Base-by-base conservation (phyloP, 1,139 yeast genomes). In the Lodderomyces jiufengensis region DNA sequence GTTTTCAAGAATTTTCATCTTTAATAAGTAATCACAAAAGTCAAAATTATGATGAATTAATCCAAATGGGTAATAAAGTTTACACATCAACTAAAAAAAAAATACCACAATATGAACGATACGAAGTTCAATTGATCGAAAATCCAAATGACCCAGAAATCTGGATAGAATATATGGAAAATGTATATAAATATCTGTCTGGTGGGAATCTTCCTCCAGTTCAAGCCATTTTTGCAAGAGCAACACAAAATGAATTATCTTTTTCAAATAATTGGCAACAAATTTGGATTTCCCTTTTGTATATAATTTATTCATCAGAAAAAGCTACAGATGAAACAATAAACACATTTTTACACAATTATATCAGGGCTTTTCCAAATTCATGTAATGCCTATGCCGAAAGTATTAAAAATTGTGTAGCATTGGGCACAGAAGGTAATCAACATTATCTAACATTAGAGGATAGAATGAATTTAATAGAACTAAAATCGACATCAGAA, bases 1-100 rank as follows among this genome's bases (percentile, higher is more conserved):
- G 78, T 0, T 75, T 66, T 43, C 51, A 62, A 11, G 60, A 58
- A 7, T 64, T 59, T 32, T 76, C 82, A 0, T 37, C 61, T 1
- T 71, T 74, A 37, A 61, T 76, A 2, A 62, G 78, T 1, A 36
- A 44, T 7, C 38, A 56, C 36, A 43, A 49, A 3, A 14, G 36
- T 4, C 49, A 48, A 3, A 46, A 61, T 6, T 78, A 78, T 47
- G 73, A 66, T 11, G 38, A 43, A 6, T 24, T 25, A 21, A 29
- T 32, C 7, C 57, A 55, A 26, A 64, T 77, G 70, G 38, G 47
- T 2, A 70, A 63, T 41, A 57, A 58, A 37, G 42, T 67, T 0
- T 60, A 59, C 36, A 40, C 54, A 3, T 45, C 45, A 9, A 59
- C 79, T 0, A 54, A 55, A 31, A 52, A 51, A 20, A 33, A 43